Base-by-base conservation (phyloP, 1,284 basidiomycete species). In the Trichosporon asahii region DNA sequence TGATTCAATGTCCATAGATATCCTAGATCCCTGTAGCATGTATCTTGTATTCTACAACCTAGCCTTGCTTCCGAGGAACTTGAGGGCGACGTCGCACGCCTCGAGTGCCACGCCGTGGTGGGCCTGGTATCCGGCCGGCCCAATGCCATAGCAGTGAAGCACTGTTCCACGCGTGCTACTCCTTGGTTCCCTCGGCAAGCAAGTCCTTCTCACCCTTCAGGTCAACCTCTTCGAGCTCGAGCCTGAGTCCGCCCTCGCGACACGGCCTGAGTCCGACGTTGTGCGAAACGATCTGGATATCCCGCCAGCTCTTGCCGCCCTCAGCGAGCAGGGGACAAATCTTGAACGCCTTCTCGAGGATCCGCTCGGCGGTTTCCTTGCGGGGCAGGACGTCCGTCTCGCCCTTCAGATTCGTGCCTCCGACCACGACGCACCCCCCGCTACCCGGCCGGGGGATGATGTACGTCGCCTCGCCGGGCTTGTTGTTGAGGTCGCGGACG, bases 61-160 rank as follows among this genome's bases (percentile, higher is more conserved):
- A 25, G 55, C 37, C 64, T 55, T 53, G 33, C 69, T 60, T 37
- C 65, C 57, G 12, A 72, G 63, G 46, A 73, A 70, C n/a, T 37
- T 67, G 31, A 74, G 61, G 1, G 79, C 76, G 9, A 84, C 68
- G 33, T 77, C 73, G 27, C 72, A 74, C 11, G 80, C 83, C 70
- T 85, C 80, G 60, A 78, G 73, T 2, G 84, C 80, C 5, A 83
- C 75, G 25, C 84, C 83, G 61, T 80, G 76, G 63, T 76, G 78
- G 18, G 74, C 70, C 75, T 84, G 82, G 72, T 80, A 84, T 71
- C 75, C 74, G 8, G 83, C 79, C 37, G 77, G 84, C 71, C 84
- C 84, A 49, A 87, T 85, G 27, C 87, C 91, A 78, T 87, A 93
- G 80, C 91, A 91, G 81, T 95, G 94, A 68, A 90, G 85, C 2